Conservation (phyloP, 106 monocot genomes). For the Agapanthus africanus region DNA sequence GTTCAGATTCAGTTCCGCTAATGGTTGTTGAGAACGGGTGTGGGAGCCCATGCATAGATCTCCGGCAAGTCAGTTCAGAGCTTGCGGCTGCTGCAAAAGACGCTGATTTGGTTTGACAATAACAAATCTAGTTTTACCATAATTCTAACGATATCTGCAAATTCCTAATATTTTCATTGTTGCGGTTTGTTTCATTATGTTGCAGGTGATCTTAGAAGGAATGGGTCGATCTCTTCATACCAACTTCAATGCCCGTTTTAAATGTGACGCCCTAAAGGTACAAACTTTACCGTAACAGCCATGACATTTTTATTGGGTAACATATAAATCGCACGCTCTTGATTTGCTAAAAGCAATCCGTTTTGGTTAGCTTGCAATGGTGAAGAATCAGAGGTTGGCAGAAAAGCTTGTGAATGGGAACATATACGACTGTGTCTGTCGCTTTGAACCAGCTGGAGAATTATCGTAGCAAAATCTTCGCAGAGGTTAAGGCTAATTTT, state of each 20-base stretch:
- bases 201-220: constrained; percentile 87
- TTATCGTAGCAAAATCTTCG: not conserved
- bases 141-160: not conserved
- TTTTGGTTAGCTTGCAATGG: constrained; percentile 81
- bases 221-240: constrained; percentile 97
- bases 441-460: constrained; percentile 53
- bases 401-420: constrained; percentile 88
- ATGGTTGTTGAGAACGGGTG: constrained; percentile 98
- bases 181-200: not conserved
- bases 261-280: constrained; percentile 93
- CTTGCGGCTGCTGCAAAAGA: constrained; percentile 88
- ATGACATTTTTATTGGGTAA: not conserved
- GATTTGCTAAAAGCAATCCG: not conserved
- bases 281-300: not conserved
- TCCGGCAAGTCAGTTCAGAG: constrained; percentile 96
- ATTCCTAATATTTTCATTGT: not conserved
- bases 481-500: too few species aligned
- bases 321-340: not conserved
- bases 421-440: constrained; percentile 93
- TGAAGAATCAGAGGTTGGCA: constrained; percentile 94
- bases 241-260: constrained; percentile 86
- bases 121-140: too few species aligned
- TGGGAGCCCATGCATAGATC: constrained; percentile 89
- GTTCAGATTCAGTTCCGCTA: constrained; percentile 52
- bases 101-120: constrained; percentile 84